These are phyloP conservation scores for Penicillium longicatenatum DNA, from an alignment of 495 filamentous ascomycete species.

Conservation along the genomic window DNA sequence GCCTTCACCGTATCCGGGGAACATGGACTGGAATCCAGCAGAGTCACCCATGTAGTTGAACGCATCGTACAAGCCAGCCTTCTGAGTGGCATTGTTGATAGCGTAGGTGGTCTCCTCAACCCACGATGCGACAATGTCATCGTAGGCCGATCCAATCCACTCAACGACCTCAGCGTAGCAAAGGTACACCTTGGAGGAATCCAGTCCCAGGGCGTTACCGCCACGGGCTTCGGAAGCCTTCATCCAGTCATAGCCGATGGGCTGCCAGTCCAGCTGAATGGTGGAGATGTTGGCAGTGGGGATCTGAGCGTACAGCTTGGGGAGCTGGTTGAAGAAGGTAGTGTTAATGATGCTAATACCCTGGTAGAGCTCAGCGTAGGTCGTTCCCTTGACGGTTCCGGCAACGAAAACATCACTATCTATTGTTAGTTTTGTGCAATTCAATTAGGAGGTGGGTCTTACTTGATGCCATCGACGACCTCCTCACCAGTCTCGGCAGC, in stretches of 20 bases:
- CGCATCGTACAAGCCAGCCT: constrained; percentile 32
- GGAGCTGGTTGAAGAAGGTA: constrained; percentile 38
- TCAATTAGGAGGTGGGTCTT: background rate
- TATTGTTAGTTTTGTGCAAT: constrained; percentile 9
- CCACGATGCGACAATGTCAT: constrained; percentile 34
- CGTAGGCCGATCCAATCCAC: constrained; percentile 37
- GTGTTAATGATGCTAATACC: constrained; percentile 41
- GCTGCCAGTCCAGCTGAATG: constrained; percentile 48
- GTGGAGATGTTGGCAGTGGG: constrained; percentile 35
- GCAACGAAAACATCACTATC: constrained; percentile 39
- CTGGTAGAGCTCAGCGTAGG: constrained; percentile 27
- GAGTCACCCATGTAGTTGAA: constrained; percentile 41
- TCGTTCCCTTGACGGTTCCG: constrained; percentile 37
- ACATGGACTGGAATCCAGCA: constrained; percentile 37
- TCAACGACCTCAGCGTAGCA: constrained; percentile 44
- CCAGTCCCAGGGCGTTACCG: constrained; percentile 47
- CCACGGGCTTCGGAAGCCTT: constrained; percentile 31
- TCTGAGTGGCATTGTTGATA: constrained; percentile 38
- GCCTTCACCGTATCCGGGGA: constrained; percentile 48
- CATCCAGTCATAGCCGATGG: constrained; percentile 46
- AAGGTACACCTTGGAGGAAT: constrained; percentile 36
- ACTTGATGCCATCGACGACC: constrained; percentile 35
- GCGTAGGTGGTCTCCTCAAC: constrained; percentile 35
- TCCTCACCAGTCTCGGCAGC: constrained; percentile 29
- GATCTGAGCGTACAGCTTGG: constrained; percentile 32